These are phyloP conservation scores for Amoebophrya sp. DNA, from an alignment of 169 alveolate species.

Conservation along the genomic window DNA sequence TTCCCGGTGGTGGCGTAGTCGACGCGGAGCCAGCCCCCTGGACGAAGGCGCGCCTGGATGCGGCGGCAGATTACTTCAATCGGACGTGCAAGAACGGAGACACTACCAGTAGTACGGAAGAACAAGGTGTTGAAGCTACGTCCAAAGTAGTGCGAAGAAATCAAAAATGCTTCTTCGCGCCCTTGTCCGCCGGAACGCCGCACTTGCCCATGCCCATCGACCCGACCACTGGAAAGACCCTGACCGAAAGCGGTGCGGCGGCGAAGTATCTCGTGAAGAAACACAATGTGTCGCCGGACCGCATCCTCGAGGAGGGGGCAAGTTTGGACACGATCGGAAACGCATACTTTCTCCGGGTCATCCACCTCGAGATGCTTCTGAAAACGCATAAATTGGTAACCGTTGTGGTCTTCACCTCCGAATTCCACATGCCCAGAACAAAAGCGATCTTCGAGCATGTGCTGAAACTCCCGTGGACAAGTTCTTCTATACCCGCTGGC, in stretches of 20 bases:
- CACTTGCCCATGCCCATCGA: not conserved
- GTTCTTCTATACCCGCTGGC: no score
- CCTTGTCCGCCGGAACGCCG: not conserved
- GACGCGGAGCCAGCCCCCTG: not conserved
- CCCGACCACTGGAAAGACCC: not conserved
- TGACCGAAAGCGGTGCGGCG: not conserved
- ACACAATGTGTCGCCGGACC: not conserved
- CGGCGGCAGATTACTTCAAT: not conserved
- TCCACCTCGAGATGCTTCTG: not conserved
- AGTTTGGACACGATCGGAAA: not conserved
- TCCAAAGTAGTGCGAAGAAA: no score
- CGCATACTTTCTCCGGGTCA: not conserved
- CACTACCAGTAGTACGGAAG: no score
- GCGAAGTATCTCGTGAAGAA: not conserved
- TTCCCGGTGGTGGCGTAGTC: not conserved
- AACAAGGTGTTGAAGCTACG: not conserved
- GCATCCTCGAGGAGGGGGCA: not conserved
- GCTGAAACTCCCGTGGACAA: not conserved
- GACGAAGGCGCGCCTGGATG: not conserved
- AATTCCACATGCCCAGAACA: not conserved
- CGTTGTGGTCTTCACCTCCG: not conserved
- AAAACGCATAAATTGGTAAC: not conserved
- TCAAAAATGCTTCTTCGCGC: not conserved
- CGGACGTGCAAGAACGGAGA: not conserved
- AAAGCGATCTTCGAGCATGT: slow-evolving; percentile 7